Evolutionary conservation across 306 rosid genomes (phyloP).

Genomic region (Rosa lucieae): DNA sequence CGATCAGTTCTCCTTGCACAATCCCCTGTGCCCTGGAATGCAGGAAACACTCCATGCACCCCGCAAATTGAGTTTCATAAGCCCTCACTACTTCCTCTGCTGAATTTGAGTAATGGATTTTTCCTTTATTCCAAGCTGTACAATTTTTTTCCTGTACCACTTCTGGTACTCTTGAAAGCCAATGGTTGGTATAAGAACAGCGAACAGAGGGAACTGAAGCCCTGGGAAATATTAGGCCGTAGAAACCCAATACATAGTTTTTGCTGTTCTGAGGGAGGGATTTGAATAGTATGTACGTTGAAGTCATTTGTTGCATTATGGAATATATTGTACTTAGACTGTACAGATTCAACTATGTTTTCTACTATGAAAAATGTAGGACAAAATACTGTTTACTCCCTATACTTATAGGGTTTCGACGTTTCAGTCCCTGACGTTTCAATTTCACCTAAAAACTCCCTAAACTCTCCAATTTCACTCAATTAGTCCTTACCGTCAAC

Average conservation of each 20-base stretch:
- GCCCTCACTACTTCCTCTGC: slow-evolving; percentile 7
- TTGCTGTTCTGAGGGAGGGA: not conserved
- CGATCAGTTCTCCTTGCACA: too few relatives aligned
- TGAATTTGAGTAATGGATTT: not conserved
- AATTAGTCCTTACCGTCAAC: too few relatives aligned
- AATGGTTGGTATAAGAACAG: slow-evolving; percentile 26
- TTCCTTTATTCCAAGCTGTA: slow-evolving; percentile 27
- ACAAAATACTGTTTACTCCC: too few relatives aligned
- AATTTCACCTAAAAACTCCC: too few relatives aligned
- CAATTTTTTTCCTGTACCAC: slow-evolving; percentile 8
- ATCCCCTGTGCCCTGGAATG: too few relatives aligned
- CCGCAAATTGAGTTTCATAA: too few relatives aligned
- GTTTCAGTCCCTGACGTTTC: too few relatives aligned
- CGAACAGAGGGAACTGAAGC: slow-evolving; percentile 29
- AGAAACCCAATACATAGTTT: slow-evolving; percentile 34
- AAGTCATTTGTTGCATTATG: not conserved
- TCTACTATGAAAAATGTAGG: too few relatives aligned
- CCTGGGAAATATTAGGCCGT: not conserved
- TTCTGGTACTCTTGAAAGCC: slow-evolving; percentile 32
- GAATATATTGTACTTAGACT: not conserved
- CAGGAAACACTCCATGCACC: too few relatives aligned
- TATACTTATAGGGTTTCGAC: too few relatives aligned
- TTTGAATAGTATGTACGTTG: slow-evolving; percentile 24
- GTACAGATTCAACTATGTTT: not conserved
- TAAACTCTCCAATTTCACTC: too few relatives aligned